Base-by-base conservation (phyloP, 2,329 filamentous ascomycete species). In the Aspergillus versicolor region DNA sequence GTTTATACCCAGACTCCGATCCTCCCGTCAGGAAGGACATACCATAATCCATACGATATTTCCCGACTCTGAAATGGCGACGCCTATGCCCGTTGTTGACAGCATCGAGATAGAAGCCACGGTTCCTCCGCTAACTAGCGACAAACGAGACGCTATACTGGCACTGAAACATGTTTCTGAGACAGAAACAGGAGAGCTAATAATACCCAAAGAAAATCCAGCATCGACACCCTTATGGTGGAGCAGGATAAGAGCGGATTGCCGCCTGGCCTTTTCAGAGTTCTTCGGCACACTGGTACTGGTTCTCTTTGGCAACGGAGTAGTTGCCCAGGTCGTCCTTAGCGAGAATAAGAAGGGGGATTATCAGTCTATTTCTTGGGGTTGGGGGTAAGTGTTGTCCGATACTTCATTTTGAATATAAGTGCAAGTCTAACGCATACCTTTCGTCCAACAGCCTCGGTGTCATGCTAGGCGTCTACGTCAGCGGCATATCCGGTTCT, bases 281-380 rank as follows among this genome's bases (percentile, higher is more conserved):
- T 89, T 89, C 73, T 81, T 87, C 49, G 87, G 86, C 7, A 87
- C 84, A 12, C 86, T 90, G 75, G 81, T 88, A 54, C 72, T 90
- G 60, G 77, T 90, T 57, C 73, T 90, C 41, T 90, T 90, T 64
- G 88, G 88, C 4, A 83, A 90, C 59, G 87, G 86, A n/a, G 84
- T 84, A 54, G 85, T 90, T 19, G 88, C 88, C 3, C 88, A 90
- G 70, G 87, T 89, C 0, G 75, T 85, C 0, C 78, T 90, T 12
- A 86, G 83, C 57, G 62, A 69, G 42, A 68, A 64, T n/a, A 59
- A 71, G 52, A 77, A 75, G 56, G 76, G 77, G 9, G 69, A 75
- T 57, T 82, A 82, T 63, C 80, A 82, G 61, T 82, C 79, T 4
- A 82, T 82, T 42, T 75, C 73, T 22, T 82, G 79, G 77, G 77